Evolutionary conservation across 495 filamentous ascomycete species (phyloP).

Genomic region (Pyronema omphalodes): DNA sequence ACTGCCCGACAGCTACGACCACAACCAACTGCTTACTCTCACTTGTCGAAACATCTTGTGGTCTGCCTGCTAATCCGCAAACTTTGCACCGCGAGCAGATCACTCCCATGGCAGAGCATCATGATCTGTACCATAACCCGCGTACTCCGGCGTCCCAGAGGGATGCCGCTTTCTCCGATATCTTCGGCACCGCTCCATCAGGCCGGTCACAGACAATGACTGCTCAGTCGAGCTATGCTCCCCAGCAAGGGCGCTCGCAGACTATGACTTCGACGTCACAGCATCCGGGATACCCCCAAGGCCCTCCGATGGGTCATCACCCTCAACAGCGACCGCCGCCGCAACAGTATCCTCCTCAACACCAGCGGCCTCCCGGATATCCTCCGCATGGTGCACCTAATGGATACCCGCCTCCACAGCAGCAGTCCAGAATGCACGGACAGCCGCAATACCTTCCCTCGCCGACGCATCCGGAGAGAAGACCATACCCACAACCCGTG

Average conservation of each 20-base stretch:
- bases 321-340: conserved; percentile 24
- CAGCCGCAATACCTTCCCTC: conserved; percentile 47
- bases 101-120: conserved; percentile 3
- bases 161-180: conserved; percentile 90
- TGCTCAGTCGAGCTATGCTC: conserved; percentile 39
- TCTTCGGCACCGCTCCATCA: conserved; percentile 76
- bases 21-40: no score
- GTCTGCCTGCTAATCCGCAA: not conserved
- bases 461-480: conserved; percentile 38
- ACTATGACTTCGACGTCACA: conserved; percentile 54
- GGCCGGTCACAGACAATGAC: conserved; percentile 80
- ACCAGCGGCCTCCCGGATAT: conserved; percentile 25
- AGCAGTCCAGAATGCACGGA: conserved; percentile 33
- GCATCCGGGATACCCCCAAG: conserved; percentile 22
- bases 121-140: conserved; percentile 4
- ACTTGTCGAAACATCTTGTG: no score
- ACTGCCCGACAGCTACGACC: no score
- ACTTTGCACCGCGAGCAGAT: not conserved
- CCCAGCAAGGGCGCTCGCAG: conserved; percentile 48
- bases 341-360: conserved; percentile 25
- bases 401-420: conserved; percentile 24
- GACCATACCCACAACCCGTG: conserved; percentile 34
- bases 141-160: conserved; percentile 37
- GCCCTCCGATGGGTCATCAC: conserved; percentile 7
- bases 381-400: conserved; percentile 27